A percentile compares a stretch with the other conserved stretches of the same genome.
phyloP scores from a whole-genome alignment of 2,329 filamentous ascomycete genomes.

The Pseudohalonectria lignicola region DNA sequence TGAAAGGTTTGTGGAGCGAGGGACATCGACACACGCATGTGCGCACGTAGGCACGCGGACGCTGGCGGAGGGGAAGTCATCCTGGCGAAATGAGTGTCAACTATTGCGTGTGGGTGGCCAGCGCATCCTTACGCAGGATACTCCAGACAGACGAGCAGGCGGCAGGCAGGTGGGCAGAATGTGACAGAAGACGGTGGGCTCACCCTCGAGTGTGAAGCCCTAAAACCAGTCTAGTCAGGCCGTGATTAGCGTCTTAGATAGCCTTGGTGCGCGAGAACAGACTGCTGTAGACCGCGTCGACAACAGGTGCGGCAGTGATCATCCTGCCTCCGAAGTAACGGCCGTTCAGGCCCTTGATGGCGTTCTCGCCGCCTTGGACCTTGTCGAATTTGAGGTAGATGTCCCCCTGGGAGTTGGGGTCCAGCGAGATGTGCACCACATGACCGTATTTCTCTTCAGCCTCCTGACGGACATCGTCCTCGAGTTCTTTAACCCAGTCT shows the following conservation, averaged over 20 bases:
- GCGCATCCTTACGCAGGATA: no score
- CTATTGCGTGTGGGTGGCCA: no score
- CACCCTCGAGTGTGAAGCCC: no score
- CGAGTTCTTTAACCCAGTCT: constrained; percentile 82
- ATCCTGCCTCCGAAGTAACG: constrained; percentile 88
- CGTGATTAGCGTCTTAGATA: constrained; percentile 56
- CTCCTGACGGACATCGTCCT: constrained; percentile 86
- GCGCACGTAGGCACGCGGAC: no score
- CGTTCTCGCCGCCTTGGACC: constrained; percentile 90
- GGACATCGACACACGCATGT: no score
- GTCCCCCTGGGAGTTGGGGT: constrained; percentile 88
- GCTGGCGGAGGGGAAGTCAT: no score
- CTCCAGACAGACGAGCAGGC: no score
- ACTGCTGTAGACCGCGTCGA: constrained; percentile 97
- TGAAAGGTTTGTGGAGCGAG: no score
- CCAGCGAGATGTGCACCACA: constrained; percentile 92
- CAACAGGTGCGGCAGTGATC: constrained; percentile 90
- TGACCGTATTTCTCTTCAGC: constrained; percentile 94
- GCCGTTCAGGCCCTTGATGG: constrained; percentile 94
- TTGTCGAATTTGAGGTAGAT: constrained; percentile 98
- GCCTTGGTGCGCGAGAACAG: constrained; percentile 81
- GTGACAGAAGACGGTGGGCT: no score
- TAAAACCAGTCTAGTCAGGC: constrained; percentile 30
- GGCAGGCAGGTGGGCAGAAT: no score
- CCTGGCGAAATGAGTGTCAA: no score